phyloP scores from a whole-genome alignment of 257 asterid genomes.

The Salvia miltiorrhiza region DNA sequence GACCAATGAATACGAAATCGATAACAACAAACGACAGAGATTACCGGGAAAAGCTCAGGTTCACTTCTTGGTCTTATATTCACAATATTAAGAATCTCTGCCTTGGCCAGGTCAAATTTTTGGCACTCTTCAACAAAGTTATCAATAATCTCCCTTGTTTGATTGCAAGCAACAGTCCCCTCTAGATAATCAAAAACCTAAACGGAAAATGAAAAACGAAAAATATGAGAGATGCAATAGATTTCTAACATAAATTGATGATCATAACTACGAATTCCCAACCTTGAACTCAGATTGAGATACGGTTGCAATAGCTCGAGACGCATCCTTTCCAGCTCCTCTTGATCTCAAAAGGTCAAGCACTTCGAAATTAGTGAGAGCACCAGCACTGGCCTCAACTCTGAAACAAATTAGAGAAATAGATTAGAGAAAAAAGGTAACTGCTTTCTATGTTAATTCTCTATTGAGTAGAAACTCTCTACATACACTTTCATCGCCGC shows the following conservation, averaged over 20 bases:
- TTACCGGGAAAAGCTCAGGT: slow-evolving; percentile 64
- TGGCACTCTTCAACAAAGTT: slow-evolving; percentile 46
- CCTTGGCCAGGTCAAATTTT: slow-evolving; percentile 51
- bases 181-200: slow-evolving; percentile 82
- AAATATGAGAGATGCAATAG: background rate
- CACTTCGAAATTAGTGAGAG: slow-evolving; percentile 72
- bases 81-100: slow-evolving; percentile 66
- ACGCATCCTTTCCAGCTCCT: slow-evolving; percentile 79
- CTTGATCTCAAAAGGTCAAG: slow-evolving; percentile 70
- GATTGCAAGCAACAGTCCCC: slow-evolving; percentile 56
- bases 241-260: background rate
- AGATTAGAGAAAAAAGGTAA: background rate
- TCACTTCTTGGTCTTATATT: slow-evolving; percentile 60
- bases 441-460: background rate
- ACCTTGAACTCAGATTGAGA: slow-evolving; percentile 81
- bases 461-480: background rate
- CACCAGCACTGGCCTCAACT: slow-evolving; percentile 50
- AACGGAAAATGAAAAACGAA: background rate
- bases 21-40: background rate
- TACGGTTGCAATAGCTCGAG: slow-evolving; percentile 56
- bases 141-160: slow-evolving; percentile 43
- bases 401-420: slow-evolving; percentile 33
- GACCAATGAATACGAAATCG: background rate
- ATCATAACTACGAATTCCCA: background rate
- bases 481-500: slow-evolving; percentile 43